Evolutionary conservation across 2,329 filamentous ascomycete genomes (phyloP), one percentile per base, ranked within the genome.

Genomic region (Arthrinium puccinioides): DNA sequence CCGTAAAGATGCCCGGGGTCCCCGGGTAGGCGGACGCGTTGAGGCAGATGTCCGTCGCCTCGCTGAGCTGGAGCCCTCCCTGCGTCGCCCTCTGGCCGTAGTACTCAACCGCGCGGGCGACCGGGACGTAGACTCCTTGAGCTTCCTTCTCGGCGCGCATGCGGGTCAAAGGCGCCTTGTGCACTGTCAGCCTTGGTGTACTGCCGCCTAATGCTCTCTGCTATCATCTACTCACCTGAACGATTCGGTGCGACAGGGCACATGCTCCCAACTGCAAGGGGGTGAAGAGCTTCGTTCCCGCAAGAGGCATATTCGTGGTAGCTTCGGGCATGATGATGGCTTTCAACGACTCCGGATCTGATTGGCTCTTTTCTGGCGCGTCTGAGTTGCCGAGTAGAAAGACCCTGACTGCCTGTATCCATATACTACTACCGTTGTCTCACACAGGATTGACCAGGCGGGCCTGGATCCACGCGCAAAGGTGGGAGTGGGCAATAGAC

Each of bases 1-100:
- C 54, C 32, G 55, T 68, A 49, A 64, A 79, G 50, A 80, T 72
- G 4, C 72, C 73, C 0, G 76, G 73, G 4, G 67, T 61, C 41
- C 72, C 45, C 42, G 52, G 51, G 29, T 68, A 71, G 14, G 69
- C 68, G 27, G 68, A 67, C 24, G 59, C 67, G 48, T 63, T 59
- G 6, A 61, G 51, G 4, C 67, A 63, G 45, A 77, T 68, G 38
- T 70, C 61, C 9, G 72, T 72, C 2, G 66, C 74, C 53, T 80
- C 76, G 15, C 67, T 68, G 47, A 80, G 67, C 31, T 79, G 59
- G 4, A 81, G 56, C 3, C 49, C 49, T 11, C 52, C 52, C 13
- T 41, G 35, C 14, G 26, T 45, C 2, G 51, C 47, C 9, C 52
- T 48, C 28, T 46, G 43, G 13, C 38, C 33, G 27, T 55, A 55